Evolutionary conservation across 257 asterid species (phyloP), one percentile per base, ranked within the genome.

Genomic region (Linderniella brevidens): DNA sequence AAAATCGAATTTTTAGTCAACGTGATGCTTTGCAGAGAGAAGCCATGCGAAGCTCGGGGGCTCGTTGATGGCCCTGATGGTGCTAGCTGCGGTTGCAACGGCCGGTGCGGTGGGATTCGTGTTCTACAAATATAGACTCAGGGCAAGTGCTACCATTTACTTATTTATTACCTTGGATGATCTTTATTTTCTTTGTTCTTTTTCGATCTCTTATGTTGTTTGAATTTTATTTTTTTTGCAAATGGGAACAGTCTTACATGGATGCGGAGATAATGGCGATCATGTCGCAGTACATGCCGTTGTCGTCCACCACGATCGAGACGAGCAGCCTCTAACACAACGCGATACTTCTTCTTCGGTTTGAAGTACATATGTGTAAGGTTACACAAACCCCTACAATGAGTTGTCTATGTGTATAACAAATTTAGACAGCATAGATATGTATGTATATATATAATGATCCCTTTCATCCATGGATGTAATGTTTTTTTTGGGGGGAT

Each of bases 231-330:
- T 18, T 17, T 19, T 46, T 8, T 50, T 5, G n/a, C n/a, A n/a
- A n/a, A n/a, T 13, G 10, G 35, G 6, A 64, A 67, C 77, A 87
- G 97, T 82, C 97, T 17, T 87, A 87, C 60, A 87, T 87, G 97
- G 95, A 87, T 70, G 67, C 93, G 0, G 97, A 87, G 86, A 80
- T 87, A 45, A 87, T 83, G 95, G 97, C 97, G 10, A 83, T 87
- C 52, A 87, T 87, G 97, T 73, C 97, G 0, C 97, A 87, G 62
- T 87, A 87, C 64, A 83, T 87, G 97, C 97, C 97, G 35, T 88
- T 87, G 1, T 75, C 19, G 78, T 63, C 17, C 92, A 79, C 58
- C 87, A 79, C 49, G 92, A 75, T 59, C 32, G 6, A 6, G 32
- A 3, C 32, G 9, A 61, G 4, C 76, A 83, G 37, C 86, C 92